These are phyloP conservation scores for Eimeria necatrix DNA, from an alignment of 169 alveolate genomes.

Conservation along the genomic window DNA sequence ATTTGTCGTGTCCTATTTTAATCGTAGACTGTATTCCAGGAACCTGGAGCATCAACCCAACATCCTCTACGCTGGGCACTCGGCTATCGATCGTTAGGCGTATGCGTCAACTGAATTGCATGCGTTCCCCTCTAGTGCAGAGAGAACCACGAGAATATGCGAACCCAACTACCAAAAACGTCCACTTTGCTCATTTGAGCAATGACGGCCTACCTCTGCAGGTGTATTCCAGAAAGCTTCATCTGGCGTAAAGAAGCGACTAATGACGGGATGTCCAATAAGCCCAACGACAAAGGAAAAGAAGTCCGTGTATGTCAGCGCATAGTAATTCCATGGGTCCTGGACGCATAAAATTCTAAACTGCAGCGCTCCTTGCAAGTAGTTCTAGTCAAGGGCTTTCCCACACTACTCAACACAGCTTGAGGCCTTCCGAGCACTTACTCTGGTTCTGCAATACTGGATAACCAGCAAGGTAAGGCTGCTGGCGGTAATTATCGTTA, in stretches of 20 bases:
- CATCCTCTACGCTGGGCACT: too few relatives aligned
- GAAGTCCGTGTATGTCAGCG: slow-evolving; percentile 47
- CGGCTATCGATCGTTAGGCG: too few relatives aligned
- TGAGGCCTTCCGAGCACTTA: background rate
- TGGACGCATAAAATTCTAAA: background rate
- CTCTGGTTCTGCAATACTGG: slow-evolving; percentile 33
- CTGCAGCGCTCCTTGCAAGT: too few relatives aligned
- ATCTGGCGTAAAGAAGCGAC: slow-evolving; percentile 5
- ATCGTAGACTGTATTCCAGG: slow-evolving; percentile 19
- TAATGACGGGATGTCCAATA: slow-evolving; percentile 7
- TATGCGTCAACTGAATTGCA: too few relatives aligned
- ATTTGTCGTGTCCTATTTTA: background rate
- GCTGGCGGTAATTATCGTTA: slow-evolving; percentile 24
- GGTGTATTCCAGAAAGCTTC: slow-evolving; percentile 54
- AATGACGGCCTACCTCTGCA: background rate
- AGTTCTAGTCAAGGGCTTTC: too few relatives aligned
- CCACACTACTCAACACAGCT: too few relatives aligned
- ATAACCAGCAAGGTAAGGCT: slow-evolving; percentile 36
- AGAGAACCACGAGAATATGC: too few relatives aligned
- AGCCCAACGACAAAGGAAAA: slow-evolving; percentile 45
- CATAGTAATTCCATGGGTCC: slow-evolving; percentile 17
- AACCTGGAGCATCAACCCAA: background rate
- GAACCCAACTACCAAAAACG: too few relatives aligned
- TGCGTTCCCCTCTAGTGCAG: too few relatives aligned
- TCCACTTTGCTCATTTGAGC: too few relatives aligned